phyloP scores from a whole-genome alignment of 192 early-diverging fungal species.

The Backusella luteola region DNA sequence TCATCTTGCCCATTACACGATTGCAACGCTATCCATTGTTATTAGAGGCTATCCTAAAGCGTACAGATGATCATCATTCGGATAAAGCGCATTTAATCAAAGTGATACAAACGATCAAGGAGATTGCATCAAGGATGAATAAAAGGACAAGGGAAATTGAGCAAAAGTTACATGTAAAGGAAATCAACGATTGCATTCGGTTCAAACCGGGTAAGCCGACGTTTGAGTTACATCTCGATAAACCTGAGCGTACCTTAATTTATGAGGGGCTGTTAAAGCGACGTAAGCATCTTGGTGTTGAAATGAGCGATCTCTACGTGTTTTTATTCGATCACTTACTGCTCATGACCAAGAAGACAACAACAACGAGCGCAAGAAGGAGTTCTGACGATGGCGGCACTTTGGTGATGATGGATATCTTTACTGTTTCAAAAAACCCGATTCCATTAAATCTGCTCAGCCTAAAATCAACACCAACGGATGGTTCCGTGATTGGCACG shows the following conservation, averaged over 20 bases:
- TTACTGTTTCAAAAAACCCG: constrained; percentile 63
- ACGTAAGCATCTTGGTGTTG: constrained; percentile 28
- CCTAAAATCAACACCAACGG: background rate
- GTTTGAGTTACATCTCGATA: constrained; percentile 58
- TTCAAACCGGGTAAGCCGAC: background rate
- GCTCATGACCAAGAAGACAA: constrained; percentile 66
- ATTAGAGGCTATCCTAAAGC: constrained; percentile 75
- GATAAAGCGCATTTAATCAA: constrained; percentile 62
- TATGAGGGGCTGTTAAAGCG: constrained; percentile 74
- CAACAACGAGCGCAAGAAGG: constrained; percentile 14
- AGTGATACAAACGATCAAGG: background rate
- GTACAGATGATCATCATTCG: constrained; percentile 74
- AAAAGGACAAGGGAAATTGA: background rate
- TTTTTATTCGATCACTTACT: constrained; percentile 90
- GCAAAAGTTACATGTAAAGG: background rate
- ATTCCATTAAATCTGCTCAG: constrained; percentile 75
- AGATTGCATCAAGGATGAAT: constrained; percentile 23
- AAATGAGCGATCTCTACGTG: constrained; percentile 67
- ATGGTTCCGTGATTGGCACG: background rate
- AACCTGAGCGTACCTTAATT: constrained; percentile 67
- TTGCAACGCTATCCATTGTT: constrained; percentile 84
- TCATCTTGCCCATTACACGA: constrained; percentile 80
- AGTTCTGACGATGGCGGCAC: background rate
- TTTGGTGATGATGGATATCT: constrained; percentile 25
- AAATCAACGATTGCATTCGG: constrained; percentile 23